Conservation (phyloP, 108 stramenopile genomes). For the Cyclotella kingstonii region DNA sequence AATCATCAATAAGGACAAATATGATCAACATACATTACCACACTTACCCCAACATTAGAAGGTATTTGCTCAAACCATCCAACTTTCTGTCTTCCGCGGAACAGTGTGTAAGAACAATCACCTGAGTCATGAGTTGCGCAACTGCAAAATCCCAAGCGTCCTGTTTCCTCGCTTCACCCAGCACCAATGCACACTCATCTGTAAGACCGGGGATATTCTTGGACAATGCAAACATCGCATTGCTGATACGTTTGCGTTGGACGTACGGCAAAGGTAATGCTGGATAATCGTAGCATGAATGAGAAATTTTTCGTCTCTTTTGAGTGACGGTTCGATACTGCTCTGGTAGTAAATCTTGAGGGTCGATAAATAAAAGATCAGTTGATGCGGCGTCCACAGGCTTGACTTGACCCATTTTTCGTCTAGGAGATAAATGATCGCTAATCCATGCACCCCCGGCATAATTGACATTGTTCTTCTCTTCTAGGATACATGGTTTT, state of each 20-base stretch:
- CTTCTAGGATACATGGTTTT: not conserved
- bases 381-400: constrained; percentile 23
- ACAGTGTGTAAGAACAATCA: constrained; percentile 76
- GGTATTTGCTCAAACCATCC: constrained; percentile 78
- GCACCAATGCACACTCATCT: constrained; percentile 76
- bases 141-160: constrained; percentile 87
- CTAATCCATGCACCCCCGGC: constrained; percentile 46
- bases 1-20: not conserved
- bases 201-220: constrained; percentile 74
- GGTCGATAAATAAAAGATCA: constrained; percentile 65
- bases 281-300: constrained; percentile 58
- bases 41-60: constrained; percentile 60
- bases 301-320: constrained; percentile 25
- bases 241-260: constrained; percentile 79
- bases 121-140: constrained; percentile 86
- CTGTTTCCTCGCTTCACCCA: constrained; percentile 71
- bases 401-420: constrained; percentile 16
- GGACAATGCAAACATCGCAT: constrained; percentile 77
- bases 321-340: constrained; percentile 65
- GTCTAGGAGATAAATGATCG: constrained; percentile 18
- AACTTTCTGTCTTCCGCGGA: constrained; percentile 65
- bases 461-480: constrained; percentile 30
- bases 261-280: constrained; percentile 78
- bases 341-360: constrained; percentile 62
- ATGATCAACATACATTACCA: not conserved